A percentile compares a stretch with the other conserved stretches of the same genome.
phyloP scores from a whole-genome alignment of 2,329 filamentous ascomycete species.

The Mycosphaerella sp. region DNA sequence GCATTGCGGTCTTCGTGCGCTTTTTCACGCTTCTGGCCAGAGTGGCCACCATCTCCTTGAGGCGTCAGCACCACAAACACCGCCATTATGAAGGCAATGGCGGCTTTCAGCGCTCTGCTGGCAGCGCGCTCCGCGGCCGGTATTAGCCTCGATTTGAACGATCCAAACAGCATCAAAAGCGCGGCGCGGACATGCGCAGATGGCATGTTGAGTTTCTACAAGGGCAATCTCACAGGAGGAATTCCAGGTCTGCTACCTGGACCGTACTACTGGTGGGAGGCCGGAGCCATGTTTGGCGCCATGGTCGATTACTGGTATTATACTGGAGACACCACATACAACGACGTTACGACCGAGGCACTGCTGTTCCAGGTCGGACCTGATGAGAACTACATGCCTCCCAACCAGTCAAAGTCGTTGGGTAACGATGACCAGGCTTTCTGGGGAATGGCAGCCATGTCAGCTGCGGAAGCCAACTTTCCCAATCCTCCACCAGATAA shows the following conservation, averaged over 20 bases:
- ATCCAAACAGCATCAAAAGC: slow-evolving; percentile 38
- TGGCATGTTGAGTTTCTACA: slow-evolving; percentile 49
- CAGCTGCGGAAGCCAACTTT: slow-evolving; percentile 49
- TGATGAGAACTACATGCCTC: slow-evolving; percentile 53
- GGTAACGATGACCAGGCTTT: slow-evolving; percentile 55
- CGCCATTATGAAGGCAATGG: slow-evolving; percentile 16
- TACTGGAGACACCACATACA: slow-evolving; percentile 60
- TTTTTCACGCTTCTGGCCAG: background rate
- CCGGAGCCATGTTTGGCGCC: slow-evolving; percentile 56
- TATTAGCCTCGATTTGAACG: slow-evolving; percentile 22
- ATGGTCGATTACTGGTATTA: slow-evolving; percentile 65
- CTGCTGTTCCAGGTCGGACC: slow-evolving; percentile 56
- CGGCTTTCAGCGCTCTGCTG: slow-evolving; percentile 20
- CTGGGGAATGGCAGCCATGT: slow-evolving; percentile 53
- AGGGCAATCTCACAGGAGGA: slow-evolving; percentile 46
- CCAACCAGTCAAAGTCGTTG: slow-evolving; percentile 34
- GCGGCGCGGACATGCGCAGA: slow-evolving; percentile 41
- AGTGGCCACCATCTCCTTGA: background rate
- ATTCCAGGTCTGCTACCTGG: slow-evolving; percentile 52
- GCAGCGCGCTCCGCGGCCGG: slow-evolving; percentile 19
- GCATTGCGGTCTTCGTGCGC: background rate
- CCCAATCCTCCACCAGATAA: slow-evolving; percentile 38
- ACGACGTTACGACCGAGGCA: slow-evolving; percentile 51
- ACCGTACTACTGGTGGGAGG: slow-evolving; percentile 73
- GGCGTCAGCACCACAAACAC: background rate